phyloP scores from a whole-genome alignment of 441 rosid species.

The Corymbia citriodora region DNA sequence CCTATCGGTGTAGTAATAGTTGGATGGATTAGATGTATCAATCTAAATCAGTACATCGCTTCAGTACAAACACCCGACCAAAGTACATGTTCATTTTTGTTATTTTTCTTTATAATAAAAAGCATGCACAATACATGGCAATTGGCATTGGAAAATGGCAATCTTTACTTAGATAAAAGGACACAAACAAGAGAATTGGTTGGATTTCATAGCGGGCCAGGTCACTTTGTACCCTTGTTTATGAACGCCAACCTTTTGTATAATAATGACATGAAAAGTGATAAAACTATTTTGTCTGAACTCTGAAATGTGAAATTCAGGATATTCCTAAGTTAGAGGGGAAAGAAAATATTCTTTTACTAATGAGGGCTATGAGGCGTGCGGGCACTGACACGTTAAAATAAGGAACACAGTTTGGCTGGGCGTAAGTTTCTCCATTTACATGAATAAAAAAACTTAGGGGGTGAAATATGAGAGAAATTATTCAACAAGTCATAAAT shows the following conservation, averaged over 20 bases:
- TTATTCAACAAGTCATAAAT: no score
- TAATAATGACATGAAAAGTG: neutral
- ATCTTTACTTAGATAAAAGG: neutral
- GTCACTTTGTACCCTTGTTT: neutral
- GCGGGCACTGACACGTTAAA: no score
- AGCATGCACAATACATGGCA: neutral
- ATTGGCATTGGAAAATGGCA: neutral
- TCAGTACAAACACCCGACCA: neutral
- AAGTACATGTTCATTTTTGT: neutral
- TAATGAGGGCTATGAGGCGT: no score
- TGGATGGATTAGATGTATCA: neutral
- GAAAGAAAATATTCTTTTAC: no score
- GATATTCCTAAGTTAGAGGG: no score
- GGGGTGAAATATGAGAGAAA: rapidly evolving
- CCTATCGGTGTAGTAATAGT: neutral
- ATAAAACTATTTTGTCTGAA: no score
- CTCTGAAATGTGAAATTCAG: no score
- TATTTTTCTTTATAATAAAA: neutral
- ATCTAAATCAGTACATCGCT: neutral
- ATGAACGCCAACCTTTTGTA: neutral
- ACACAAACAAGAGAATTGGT: neutral
- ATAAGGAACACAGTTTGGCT: no score
- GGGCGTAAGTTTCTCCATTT: neutral
- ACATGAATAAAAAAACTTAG: neutral
- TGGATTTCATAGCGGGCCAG: neutral